Evolutionary conservation across 192 early-diverging fungal species (phyloP), one percentile per base, ranked within the genome.

Genomic region (Coemansia sp.): DNA sequence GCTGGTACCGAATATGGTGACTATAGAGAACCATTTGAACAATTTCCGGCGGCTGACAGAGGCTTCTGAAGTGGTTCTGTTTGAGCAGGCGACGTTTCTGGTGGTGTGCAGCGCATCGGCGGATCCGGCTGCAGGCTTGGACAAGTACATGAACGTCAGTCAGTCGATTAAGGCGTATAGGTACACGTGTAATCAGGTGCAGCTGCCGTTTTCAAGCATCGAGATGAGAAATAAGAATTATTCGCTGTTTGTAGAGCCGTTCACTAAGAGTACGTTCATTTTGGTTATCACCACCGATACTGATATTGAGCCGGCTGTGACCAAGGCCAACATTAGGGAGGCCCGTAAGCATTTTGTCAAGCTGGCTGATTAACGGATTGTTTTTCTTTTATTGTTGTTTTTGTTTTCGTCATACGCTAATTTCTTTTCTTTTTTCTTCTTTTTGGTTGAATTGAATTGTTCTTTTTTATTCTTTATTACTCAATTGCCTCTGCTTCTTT

Each of bases 41-140:
- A 88, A 86, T 45, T 98, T 99, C 69, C 88, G 91, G 67, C 66
- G 70, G 33, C 85, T 95, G 69, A 93, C 94, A 65, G 97, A 98
- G 57, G 96, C 96, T 1, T 88, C 94, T 51, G 96, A 99, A 75
- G 92, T 99, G 33, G 93, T 96, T 3, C 77, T 99, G 32, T 99
- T 98, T 76, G 97, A 99, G 76, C 80, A 92, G 34, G 89, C 95
- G 28, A 98, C 97, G 22, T 99, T 99, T 74, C 81, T 99, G 65
- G 95, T 97, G 34, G 96, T 99, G 72, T 91, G 94, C 48, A 43
- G 43, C 33, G 45, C 61, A 17, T 20, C 72, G 15, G 60, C 35
- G 1, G 52, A 52, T 18, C n/a, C 37, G 22, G 14, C 59, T 1
- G 45, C 57, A 18, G 45, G 45, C 9, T 36, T 48, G 2, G 54